These are phyloP conservation scores for Rhizopogon rudus DNA, from an alignment of 768 basidiomycete species.

Conservation along the genomic window DNA sequence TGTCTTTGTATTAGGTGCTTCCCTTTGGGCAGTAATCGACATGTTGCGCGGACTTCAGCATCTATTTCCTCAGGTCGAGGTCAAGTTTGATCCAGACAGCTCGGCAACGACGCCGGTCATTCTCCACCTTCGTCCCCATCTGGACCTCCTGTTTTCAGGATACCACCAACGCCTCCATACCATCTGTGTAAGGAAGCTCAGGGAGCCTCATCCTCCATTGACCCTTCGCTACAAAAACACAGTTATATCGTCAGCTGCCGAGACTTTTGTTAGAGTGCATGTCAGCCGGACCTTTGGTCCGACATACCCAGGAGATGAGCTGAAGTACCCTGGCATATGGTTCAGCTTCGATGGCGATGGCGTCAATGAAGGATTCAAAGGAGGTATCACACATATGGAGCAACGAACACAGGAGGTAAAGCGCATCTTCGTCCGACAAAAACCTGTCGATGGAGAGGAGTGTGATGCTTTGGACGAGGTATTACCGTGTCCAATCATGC, in stretches of 20 bases:
- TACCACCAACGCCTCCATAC: conserved; percentile 76
- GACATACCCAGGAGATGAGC: conserved; percentile 72
- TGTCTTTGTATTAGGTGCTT: conserved; percentile 45
- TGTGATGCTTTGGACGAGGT: conserved; percentile 75
- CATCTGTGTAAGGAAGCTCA: conserved; percentile 65
- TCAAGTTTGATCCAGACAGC: conserved; percentile 76
- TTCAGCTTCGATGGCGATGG: conserved; percentile 81
- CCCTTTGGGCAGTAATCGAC: conserved; percentile 75
- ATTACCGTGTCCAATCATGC: conserved; percentile 58
- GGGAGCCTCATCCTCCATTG: conserved; percentile 62
- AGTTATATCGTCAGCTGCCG: conserved; percentile 55
- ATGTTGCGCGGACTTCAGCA: conserved; percentile 60
- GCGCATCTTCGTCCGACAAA: conserved; percentile 69
- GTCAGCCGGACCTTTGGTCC: conserved; percentile 78
- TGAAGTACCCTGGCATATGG: conserved; percentile 79
- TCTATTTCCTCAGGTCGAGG: conserved; percentile 73
- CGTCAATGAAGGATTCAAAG: conserved; percentile 50
- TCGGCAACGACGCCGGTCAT: conserved; percentile 69
- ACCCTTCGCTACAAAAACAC: conserved; percentile 63
- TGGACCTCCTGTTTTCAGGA: conserved; percentile 83
- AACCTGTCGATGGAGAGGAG: conserved; percentile 47
- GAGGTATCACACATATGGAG: conserved; percentile 38
- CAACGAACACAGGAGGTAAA: conserved; percentile 75
- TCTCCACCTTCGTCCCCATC: conserved; percentile 73
- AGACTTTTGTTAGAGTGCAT: conserved; percentile 55